A percentile compares a stretch with the other conserved stretches of the same genome.
Conservation (phyloP, 208 protist species). For the Crithidia acanthocephali region DNA sequence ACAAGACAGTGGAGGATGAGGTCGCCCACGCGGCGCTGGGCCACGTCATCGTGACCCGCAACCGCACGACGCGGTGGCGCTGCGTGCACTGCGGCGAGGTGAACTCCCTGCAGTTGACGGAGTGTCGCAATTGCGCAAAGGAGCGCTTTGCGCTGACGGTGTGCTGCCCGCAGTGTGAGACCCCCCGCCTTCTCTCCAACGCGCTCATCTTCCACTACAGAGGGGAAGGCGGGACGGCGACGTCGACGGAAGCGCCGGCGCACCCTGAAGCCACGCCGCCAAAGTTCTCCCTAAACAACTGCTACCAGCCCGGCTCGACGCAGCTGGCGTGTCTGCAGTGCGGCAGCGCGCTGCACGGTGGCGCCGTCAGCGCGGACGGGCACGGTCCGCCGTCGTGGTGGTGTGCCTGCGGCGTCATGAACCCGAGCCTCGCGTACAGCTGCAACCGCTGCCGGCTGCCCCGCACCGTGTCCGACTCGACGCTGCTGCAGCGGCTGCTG, state of each 20-base stretch:
- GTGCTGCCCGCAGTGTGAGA: conserved; percentile 46
- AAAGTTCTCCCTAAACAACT: conserved; percentile 56
- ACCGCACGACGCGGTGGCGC: conserved; percentile 67
- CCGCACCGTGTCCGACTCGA: conserved; percentile 26
- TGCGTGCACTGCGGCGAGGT: conserved; percentile 64
- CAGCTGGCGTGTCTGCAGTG: conserved; percentile 53
- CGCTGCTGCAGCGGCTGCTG: conserved; percentile 37
- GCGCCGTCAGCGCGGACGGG: conserved; percentile 16
- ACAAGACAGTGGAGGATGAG: conserved; percentile 44
- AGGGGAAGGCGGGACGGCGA: neutral
- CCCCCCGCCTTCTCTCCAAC: conserved; percentile 41
- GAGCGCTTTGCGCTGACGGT: conserved; percentile 64
- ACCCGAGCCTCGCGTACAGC: conserved; percentile 30
- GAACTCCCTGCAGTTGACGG: conserved; percentile 59
- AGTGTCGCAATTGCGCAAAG: conserved; percentile 55
- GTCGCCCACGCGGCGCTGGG: conserved; percentile 40
- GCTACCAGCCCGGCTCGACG: conserved; percentile 38
- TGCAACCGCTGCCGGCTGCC: conserved; percentile 77
- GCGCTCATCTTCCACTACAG: conserved; percentile 45
- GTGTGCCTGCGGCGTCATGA: conserved; percentile 68
- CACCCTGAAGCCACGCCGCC: neutral
- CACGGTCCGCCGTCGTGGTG: conserved; percentile 44
- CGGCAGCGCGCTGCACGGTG: conserved; percentile 52
- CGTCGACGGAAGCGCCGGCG: neutral
- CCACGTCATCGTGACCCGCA: conserved; percentile 59